Base-by-base conservation (phyloP, 78 protist species). In the Dictyostelium intermedium region DNA sequence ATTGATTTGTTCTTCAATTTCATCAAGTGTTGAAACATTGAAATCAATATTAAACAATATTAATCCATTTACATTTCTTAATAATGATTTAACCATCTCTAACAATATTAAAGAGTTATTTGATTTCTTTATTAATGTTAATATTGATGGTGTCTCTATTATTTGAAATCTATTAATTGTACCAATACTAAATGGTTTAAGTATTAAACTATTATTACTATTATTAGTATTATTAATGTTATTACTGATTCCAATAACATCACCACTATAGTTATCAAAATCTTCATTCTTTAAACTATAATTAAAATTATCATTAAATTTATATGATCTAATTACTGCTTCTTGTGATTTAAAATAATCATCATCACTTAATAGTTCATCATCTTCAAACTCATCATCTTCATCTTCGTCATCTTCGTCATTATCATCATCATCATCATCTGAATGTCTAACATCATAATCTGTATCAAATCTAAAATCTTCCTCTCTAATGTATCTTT, bases 131-230 rank as follows among this genome's bases (percentile, higher is more conserved):
- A 66, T 66, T 34, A 72, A 7, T 13, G 43, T 30, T 13, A 35
- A 66, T 72, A 72, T 8, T 72, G 79, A 72, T 16, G 79, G 79
- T 34, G 79, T 72, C 34, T 72, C 79, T 13, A 72, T 72, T 10
- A 72, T 72, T 34, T 72, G 79, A 72, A 72, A 72, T 27, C 18
- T 72, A 72, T 34, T 34, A 18, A 72, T 35, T 16, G 43, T 32
- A 30, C 27, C 79, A 72, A 72, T 34, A 72, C 45, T 72, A 72
- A 72, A 72, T 72, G 79, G 79, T 34, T 72, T 72, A 27, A 66
- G n/a, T 20, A 50, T 16, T 50, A 50, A 14, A 61, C 8, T 8
- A 69, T 69, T 30, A 32, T 25, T 32, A 13, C 10, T 32, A 14
- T 1, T 3, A 61, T 8, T 60, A 4, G 66, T 5, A 60, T 60